These are phyloP conservation scores for Pachyrhizus erosus DNA, from an alignment of 306 rosid genomes.

Conservation along the genomic window DNA sequence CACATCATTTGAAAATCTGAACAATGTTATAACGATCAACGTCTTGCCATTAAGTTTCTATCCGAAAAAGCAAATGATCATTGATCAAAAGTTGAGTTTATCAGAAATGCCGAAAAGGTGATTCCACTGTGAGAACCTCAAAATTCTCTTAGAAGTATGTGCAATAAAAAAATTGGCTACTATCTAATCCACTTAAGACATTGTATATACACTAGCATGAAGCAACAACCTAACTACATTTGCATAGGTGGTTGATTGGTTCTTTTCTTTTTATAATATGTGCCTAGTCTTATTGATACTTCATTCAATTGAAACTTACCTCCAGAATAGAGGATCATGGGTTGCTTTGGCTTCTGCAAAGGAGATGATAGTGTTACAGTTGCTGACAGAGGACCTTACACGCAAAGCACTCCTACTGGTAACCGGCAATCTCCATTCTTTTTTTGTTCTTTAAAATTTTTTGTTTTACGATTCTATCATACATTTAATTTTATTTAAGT, in stretches of 20 bases:
- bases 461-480: conserved; percentile 8
- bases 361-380: conserved; percentile 53
- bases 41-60: neutral
- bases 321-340: conserved; percentile 61
- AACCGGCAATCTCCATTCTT: neutral
- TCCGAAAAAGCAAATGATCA: neutral
- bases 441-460: neutral
- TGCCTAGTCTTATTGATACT: conserved; percentile 21
- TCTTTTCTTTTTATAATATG: conserved; percentile 6
- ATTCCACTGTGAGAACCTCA: neutral
- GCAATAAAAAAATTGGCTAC: neutral
- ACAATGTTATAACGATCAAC: neutral
- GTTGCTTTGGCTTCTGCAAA: conserved; percentile 80
- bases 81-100: neutral
- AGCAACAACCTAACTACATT: neutral
- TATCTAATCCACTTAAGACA: neutral
- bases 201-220: neutral
- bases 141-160: neutral
- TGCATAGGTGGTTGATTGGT: neutral
- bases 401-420: conserved; percentile 57
- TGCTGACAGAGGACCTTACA: conserved; percentile 52
- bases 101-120: neutral
- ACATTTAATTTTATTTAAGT: neutral
- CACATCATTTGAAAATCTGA: conserved; percentile 5
- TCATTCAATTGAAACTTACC: conserved; percentile 16